Evolutionary conservation across 2,329 filamentous ascomycete genomes (phyloP).

Genomic region (Colletotrichum orchidophilum): DNA sequence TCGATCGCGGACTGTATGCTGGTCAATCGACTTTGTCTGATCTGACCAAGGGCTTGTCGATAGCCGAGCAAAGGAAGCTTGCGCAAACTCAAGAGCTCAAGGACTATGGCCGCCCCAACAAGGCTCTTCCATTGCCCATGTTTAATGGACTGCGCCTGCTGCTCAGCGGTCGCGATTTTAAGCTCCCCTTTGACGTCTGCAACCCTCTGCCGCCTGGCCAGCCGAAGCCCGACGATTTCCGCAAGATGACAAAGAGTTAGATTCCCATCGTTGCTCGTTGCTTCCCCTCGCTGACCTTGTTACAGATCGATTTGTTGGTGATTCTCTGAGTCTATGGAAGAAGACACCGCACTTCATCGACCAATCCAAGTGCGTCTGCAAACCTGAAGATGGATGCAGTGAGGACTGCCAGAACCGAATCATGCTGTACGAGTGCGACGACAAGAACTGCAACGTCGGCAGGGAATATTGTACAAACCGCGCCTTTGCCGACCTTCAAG

Average conservation of each 20-base stretch:
- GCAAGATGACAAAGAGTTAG: slow-evolving; percentile 90
- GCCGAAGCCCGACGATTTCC: slow-evolving; percentile 93
- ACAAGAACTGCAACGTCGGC: slow-evolving; percentile 85
- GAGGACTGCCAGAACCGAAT: slow-evolving; percentile 93
- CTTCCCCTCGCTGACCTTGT: background rate
- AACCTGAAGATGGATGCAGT: slow-evolving; percentile 80
- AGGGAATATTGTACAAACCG: slow-evolving; percentile 83
- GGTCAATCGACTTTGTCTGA: slow-evolving; percentile 74
- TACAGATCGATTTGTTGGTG: slow-evolving; percentile 84
- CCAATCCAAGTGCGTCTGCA: slow-evolving; percentile 81
- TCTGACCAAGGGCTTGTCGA: slow-evolving; percentile 56
- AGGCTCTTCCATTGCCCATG: slow-evolving; percentile 77
- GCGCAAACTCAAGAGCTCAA: slow-evolving; percentile 57
- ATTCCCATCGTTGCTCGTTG: slow-evolving; percentile 20
- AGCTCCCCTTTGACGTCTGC: slow-evolving; percentile 89
- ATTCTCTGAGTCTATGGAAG: slow-evolving; percentile 83
- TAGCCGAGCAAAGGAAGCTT: slow-evolving; percentile 61
- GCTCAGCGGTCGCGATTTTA: slow-evolving; percentile 81
- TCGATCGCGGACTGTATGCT: slow-evolving; percentile 85
- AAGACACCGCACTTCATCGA: slow-evolving; percentile 79
- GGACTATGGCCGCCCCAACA: slow-evolving; percentile 60
- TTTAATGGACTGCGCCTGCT: slow-evolving; percentile 79
- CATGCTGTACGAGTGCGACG: slow-evolving; percentile 97
- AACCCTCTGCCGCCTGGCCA: slow-evolving; percentile 86
- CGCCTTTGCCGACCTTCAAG: slow-evolving; percentile 82